These are phyloP conservation scores for Artomyces pyxidatus DNA, from an alignment of 768 basidiomycete species.

Conservation along the genomic window DNA sequence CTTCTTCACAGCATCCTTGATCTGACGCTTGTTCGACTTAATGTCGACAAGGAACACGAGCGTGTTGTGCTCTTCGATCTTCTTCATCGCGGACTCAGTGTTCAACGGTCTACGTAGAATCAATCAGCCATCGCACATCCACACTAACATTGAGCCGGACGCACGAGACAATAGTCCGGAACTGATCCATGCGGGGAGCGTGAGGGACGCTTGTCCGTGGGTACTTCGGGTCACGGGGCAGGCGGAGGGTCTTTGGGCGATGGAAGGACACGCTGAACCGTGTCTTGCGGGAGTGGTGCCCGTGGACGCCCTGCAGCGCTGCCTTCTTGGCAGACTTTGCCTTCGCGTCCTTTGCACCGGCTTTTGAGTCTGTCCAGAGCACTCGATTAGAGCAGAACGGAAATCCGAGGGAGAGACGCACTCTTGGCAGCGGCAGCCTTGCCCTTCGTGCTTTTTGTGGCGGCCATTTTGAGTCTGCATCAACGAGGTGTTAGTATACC, in stretches of 20 bases:
- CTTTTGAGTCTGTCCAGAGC: constrained; percentile 6
- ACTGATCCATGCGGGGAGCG: constrained; percentile 93
- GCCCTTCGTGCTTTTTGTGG: constrained; percentile 59
- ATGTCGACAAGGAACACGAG: constrained; percentile 97
- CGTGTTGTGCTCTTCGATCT: constrained; percentile 99
- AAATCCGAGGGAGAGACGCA: constrained; percentile 21
- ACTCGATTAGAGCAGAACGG: neutral
- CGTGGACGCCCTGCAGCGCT: constrained; percentile 79
- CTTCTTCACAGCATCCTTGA: constrained; percentile 99
- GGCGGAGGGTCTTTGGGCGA: constrained; percentile 88
- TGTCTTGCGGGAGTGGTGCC: constrained; percentile 70
- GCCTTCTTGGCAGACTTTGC: constrained; percentile 97
- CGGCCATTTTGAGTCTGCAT: constrained; percentile 42
- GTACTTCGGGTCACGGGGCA: constrained; percentile 82
- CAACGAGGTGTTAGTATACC: neutral
- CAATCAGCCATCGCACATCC: neutral
- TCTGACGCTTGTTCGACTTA: constrained; percentile 95
- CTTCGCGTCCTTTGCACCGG: constrained; percentile 46
- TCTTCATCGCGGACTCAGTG: constrained; percentile 98
- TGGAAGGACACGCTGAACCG: constrained; percentile 88
- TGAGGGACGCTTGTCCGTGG: constrained; percentile 92
- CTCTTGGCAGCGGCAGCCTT: constrained; percentile 44
- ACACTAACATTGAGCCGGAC: constrained; percentile 23
- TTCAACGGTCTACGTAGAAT: constrained; percentile 56
- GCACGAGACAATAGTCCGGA: constrained; percentile 86